A percentile compares a stretch with the other conserved stretches of the same genome.
Evolutionary conservation across 257 asterid genomes (phyloP).

Genomic region (Buddleja alternifolia): DNA sequence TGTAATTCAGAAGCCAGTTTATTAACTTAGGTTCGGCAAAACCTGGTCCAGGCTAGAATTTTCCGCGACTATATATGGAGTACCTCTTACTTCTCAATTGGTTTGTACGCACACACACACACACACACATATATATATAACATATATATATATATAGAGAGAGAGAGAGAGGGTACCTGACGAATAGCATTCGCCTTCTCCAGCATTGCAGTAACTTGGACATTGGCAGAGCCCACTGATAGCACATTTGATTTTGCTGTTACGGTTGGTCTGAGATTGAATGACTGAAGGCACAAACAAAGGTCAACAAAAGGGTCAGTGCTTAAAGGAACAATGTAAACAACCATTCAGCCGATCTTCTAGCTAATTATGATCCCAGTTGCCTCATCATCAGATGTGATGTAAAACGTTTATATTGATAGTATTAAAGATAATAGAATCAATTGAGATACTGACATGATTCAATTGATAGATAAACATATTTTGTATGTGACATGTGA

Average conservation of each 20-base stretch:
- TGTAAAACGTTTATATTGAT: not conserved
- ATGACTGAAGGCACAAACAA: conserved; percentile 56
- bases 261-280: conserved; percentile 74
- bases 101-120: no score
- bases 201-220: conserved; percentile 79
- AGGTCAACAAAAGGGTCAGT: conserved; percentile 5
- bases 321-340: conserved; percentile 7
- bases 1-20: no score
- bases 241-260: conserved; percentile 52
- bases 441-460: not conserved
- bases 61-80: not conserved
- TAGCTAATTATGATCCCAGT: not conserved
- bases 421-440: not conserved
- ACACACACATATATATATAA: no score
- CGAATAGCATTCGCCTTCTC: conserved; percentile 93
- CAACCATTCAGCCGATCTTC: not conserved
- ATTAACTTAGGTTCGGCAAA: no score
- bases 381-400: not conserved
- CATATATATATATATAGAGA: no score
- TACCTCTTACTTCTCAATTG: not conserved
- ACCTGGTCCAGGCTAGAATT: no score
- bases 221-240: conserved; percentile 49
- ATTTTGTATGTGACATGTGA: not conserved
- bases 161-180: conserved; percentile 52
- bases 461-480: not conserved